Evolutionary conservation across 805 yeast species (phyloP), one percentile per base, ranked within the genome.

Genomic region (Dipodascopsis uninucleata): DNA sequence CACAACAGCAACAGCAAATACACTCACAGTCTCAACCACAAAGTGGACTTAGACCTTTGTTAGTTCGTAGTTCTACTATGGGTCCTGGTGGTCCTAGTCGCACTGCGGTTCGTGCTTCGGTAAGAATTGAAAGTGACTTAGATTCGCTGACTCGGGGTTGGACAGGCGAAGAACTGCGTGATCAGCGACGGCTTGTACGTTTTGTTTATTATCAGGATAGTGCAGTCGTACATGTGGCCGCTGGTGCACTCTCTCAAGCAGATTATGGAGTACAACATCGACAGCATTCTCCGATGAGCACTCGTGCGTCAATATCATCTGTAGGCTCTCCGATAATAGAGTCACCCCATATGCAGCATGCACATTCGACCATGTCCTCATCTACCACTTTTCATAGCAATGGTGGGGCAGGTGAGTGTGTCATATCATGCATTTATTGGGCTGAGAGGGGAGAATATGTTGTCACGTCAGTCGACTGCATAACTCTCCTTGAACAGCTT

Each of bases 381-480:
- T 14, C 35, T 10, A 10, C 16, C 35, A 8, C 37, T 17, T 16
- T 5, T 6, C 25, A 5, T 26, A 5, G 37, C 37, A 26, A 22
- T 12, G 43, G 49, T 18, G 50, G 53, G n/a, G 46, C 44, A 20
- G 50, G 53, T 31, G 49, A 39, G 21, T 41, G 43, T 17, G 47
- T 45, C 10, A 36, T 48, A 14, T 48, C 53, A 28, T 81, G 87
- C 58, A 78, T 81, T 25, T 71, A 68, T 58, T 78, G 83, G 80
- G 62, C 65, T 31, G 77, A 72, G 36, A 63, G 68, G 14, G 60
- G 63, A n/a, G 64, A 70, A 47, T 71, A 68, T 58, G 77, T 70
- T 43, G 78, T 80, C 24, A 81, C 87, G 0, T 75, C 82, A 1
- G 86, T 81, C 16, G 87, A 81, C 59, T 69, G 81, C 32, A 76